Evolutionary conservation across 1,139 yeast genomes (phyloP).

Genomic region (Zygosaccharomyces pseudobailii): DNA sequence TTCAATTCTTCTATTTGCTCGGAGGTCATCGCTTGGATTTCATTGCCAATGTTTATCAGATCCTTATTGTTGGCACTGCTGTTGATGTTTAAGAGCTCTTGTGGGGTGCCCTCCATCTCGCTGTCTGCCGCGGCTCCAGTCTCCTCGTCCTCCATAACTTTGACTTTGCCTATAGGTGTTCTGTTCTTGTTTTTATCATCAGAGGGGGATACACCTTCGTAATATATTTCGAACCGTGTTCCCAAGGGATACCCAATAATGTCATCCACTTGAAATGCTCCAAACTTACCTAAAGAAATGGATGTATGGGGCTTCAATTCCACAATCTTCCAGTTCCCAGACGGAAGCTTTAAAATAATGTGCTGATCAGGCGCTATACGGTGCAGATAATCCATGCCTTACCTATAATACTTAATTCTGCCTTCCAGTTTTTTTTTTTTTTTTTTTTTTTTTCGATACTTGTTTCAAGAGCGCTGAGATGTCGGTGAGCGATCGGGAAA

Average conservation of each 20-base stretch:
- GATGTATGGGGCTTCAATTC: conserved; percentile 55
- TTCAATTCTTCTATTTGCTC: conserved; percentile 81
- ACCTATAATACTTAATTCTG: not conserved
- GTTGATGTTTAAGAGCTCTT: conserved; percentile 35
- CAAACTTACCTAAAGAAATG: conserved; percentile 84
- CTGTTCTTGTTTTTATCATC: conserved; percentile 19
- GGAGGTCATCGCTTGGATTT: conserved; percentile 66
- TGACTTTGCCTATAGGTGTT: conserved; percentile 29
- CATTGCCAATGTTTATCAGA: conserved; percentile 66
- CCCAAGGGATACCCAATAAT: conserved; percentile 82
- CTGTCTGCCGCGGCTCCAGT: conserved; percentile 35
- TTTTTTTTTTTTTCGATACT: not conserved
- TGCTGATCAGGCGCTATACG: conserved; percentile 35
- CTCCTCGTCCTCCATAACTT: conserved; percentile 15
- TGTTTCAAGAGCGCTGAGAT: not conserved
- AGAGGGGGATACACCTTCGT: conserved; percentile 40
- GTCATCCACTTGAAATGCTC: conserved; percentile 69
- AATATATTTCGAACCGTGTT: conserved; percentile 78
- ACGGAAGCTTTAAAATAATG: conserved; percentile 71
- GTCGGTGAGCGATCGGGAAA: conserved; percentile 2
- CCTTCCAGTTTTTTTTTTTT: not conserved
- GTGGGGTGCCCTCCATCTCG: conserved; percentile 22
- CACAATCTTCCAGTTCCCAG: conserved; percentile 69
- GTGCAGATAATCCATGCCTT: conserved; percentile 25
- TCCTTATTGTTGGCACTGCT: conserved; percentile 63